Evolutionary conservation across 257 asterid genomes (phyloP), one percentile per base, ranked within the genome.

Genomic region (Salvia hispanica): DNA sequence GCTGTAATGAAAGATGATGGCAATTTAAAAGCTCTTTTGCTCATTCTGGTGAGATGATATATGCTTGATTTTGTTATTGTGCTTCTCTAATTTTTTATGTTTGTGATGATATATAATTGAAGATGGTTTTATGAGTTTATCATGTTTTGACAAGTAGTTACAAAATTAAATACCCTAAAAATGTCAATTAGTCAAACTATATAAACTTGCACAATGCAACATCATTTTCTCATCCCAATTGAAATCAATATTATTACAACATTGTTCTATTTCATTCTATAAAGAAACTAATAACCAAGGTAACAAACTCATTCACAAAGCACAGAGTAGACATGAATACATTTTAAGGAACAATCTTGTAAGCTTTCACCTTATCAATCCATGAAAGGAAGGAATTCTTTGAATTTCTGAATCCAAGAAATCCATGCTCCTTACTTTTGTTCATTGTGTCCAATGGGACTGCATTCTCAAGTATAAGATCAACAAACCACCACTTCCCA

Each of bases 391-490:
- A 85, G 0, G 95, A 77, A 10, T 82, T 86, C 77, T 85, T 87
- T 8, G 97, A 83, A 80, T 93, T 93, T 75, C 97, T 83, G 62
- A 93, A 93, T 11, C 96, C 98, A 16, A 86, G 71, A 76, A 93
- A 93, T 6, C 99, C 97, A 16, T 88, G 95, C 74, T 93, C 99
- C 84, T 93, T 93, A 75, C 97, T 90, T 83, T 93, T 93, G 84
- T 88, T 93, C 99, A 90, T 90, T n/a, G 85, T 81, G 64, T 82
- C 92, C 85, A 93, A 66, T 0, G 9, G 0, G 37, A 80, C 44
- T 34, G 39, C 74, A 14, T n/a, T 1, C 3, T 67, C 53, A 37
- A 88, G 73, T 0, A 46, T 3, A 70, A 74, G 0, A 84, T 93
- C 99, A 65, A 11, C 70, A 78, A 86, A 86, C 99, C 96, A 88